phyloP scores from a whole-genome alignment of 2,329 filamentous ascomycete species.

The Curvularia sp. region DNA sequence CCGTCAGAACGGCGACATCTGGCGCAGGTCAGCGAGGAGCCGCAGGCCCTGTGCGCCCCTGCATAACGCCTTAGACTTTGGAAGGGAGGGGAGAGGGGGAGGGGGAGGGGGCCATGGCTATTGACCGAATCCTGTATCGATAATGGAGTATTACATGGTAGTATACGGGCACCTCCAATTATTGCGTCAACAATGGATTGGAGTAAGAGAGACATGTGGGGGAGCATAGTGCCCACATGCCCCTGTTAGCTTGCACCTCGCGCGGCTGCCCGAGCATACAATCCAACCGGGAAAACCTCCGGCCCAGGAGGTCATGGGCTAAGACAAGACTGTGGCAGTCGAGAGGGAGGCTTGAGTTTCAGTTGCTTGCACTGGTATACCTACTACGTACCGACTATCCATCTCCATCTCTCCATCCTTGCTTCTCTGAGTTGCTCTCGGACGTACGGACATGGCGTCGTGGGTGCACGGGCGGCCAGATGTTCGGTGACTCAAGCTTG shows the following conservation, averaged over 20 bases:
- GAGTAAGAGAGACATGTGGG: background rate
- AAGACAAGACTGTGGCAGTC: background rate
- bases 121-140: background rate
- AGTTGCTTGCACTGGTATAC: background rate
- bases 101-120: background rate
- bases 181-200: background rate
- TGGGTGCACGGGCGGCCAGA: constrained; percentile 6
- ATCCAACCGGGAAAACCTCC: background rate
- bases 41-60: constrained; percentile 6
- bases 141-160: background rate
- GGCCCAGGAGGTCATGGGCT: background rate
- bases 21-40: constrained; percentile 9
- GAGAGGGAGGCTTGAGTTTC: background rate
- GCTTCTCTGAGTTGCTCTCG: background rate
- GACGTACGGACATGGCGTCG: background rate
- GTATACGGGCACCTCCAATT: background rate
- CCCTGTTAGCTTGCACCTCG: background rate
- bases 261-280: constrained; percentile 10
- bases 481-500: constrained; percentile 13
- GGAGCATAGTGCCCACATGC: background rate
- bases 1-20: constrained; percentile 1
- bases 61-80: background rate
- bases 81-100: no score
- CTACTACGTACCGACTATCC: background rate
- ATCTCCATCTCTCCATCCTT: background rate